phyloP scores from a whole-genome alignment of 352 stramenopile species.

The Pythium volutum region DNA sequence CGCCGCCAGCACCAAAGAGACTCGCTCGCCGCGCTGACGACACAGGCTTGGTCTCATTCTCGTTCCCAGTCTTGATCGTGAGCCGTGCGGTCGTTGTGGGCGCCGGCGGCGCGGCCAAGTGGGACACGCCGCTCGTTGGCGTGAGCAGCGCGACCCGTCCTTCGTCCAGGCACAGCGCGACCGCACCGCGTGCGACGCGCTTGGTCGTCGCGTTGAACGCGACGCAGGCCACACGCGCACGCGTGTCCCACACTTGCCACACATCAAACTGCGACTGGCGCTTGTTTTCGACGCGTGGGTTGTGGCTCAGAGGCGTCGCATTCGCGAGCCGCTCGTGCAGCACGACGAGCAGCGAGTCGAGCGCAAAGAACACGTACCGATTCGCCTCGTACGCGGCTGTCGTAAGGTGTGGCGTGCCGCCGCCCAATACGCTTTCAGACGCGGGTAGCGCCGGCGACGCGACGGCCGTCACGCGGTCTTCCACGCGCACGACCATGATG shows the following conservation, averaged over 20 bases:
- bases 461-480: slow-evolving; percentile 45
- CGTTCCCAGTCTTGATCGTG: slow-evolving; percentile 18
- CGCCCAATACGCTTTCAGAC: background rate
- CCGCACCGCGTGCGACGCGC: slow-evolving; percentile 44
- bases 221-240: slow-evolving; percentile 45
- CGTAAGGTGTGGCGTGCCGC: slow-evolving; percentile 27
- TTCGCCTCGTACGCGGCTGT: slow-evolving; percentile 42
- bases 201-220: slow-evolving; percentile 47
- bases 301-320: slow-evolving; percentile 16
- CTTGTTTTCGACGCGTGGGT: slow-evolving; percentile 27
- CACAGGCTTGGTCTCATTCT: slow-evolving; percentile 19
- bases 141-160: slow-evolving; percentile 62
- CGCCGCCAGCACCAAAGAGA: slow-evolving; percentile 4
- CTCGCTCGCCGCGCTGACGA: slow-evolving; percentile 16
- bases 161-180: slow-evolving; percentile 63
- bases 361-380: slow-evolving; percentile 60
- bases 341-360: slow-evolving; percentile 58
- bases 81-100: slow-evolving; percentile 11
- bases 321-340: slow-evolving; percentile 39
- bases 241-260: slow-evolving; percentile 64
- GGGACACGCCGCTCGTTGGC: slow-evolving; percentile 24
- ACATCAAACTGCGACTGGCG: slow-evolving; percentile 52
- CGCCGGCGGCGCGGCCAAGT: slow-evolving; percentile 13
- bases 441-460: slow-evolving; percentile 29
- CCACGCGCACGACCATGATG: slow-evolving; percentile 44